Evolutionary conservation across 2,329 filamentous ascomycete species (phyloP).

Genomic region (Monosporascus sp.): DNA sequence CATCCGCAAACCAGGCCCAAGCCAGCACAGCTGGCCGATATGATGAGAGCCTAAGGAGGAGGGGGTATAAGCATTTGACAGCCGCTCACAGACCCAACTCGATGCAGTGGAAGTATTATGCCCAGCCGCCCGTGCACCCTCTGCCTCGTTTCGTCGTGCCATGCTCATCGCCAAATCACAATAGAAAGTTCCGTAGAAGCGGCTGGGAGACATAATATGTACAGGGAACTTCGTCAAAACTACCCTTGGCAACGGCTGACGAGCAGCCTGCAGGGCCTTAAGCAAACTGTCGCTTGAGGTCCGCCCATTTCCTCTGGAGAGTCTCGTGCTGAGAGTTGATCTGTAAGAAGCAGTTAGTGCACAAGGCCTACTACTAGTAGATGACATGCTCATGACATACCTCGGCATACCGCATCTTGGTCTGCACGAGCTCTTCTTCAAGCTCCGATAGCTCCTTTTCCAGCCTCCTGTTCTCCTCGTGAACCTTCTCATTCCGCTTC

Average conservation of each 20-base stretch:
- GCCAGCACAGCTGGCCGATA: too few relatives aligned
- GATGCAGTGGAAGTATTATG: too few relatives aligned
- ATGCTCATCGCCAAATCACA: neutral
- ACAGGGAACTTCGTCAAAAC: conserved; percentile 11
- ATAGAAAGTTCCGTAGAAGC: neutral
- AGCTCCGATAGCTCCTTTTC: conserved; percentile 89
- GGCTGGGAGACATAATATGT: neutral
- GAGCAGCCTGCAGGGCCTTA: conserved; percentile 18
- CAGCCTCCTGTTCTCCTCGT: conserved; percentile 83
- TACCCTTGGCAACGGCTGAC: conserved; percentile 1
- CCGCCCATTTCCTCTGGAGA: conserved; percentile 71
- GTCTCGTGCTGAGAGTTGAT: conserved; percentile 67
- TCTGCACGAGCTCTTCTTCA: conserved; percentile 85
- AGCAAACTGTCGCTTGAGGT: conserved; percentile 58
- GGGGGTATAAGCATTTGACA: too few relatives aligned
- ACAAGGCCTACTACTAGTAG: neutral
- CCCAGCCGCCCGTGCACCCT: neutral
- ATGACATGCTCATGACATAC: conserved; percentile 48
- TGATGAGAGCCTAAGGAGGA: too few relatives aligned
- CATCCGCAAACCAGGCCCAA: too few relatives aligned
- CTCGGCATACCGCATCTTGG: conserved; percentile 94
- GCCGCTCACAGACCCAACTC: too few relatives aligned
- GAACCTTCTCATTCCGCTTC: conserved; percentile 86
- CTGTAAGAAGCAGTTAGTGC: conserved; percentile 35
- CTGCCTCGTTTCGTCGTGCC: neutral